A percentile compares a stretch with the other conserved stretches of the same genome.
Evolutionary conservation across 768 basidiomycete genomes (phyloP).

Genomic region (Calocybe indica): DNA sequence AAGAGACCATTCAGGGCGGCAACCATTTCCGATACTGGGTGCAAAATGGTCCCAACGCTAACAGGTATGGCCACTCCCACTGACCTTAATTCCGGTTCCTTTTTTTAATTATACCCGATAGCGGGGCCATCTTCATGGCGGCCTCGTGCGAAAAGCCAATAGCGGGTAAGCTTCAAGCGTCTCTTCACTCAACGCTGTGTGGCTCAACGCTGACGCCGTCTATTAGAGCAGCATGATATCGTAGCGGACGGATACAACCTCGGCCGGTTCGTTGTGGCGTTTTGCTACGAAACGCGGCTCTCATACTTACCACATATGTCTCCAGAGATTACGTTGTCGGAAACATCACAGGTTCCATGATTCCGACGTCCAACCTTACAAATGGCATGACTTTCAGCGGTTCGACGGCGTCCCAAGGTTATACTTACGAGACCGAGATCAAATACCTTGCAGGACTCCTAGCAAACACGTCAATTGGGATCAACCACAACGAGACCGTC

Average conservation of each 20-base stretch:
- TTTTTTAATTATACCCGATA: conserved; percentile 14
- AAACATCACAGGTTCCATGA: conserved; percentile 57
- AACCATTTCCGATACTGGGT: conserved; percentile 88
- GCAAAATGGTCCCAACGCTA: conserved; percentile 59
- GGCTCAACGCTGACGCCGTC: neutral
- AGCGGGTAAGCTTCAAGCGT: conserved; percentile 31
- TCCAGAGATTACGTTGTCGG: conserved; percentile 78
- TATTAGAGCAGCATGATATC: conserved; percentile 61
- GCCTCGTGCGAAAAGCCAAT: conserved; percentile 69
- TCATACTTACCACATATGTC: neutral
- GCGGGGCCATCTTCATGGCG: conserved; percentile 73
- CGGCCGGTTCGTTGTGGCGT: conserved; percentile 45
- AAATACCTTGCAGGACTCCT: conserved; percentile 66
- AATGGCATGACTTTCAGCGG: conserved; percentile 59
- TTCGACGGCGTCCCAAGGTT: conserved; percentile 55
- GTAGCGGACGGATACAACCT: conserved; percentile 75
- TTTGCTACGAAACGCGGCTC: neutral
- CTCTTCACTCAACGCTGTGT: neutral
- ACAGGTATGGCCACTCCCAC: conserved; percentile 39
- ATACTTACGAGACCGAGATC: conserved; percentile 68
- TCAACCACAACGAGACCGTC: conserved; percentile 64
- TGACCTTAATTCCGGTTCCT: neutral
- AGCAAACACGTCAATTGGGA: conserved; percentile 58
- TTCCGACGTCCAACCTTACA: conserved; percentile 45
- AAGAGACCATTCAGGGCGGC: conserved; percentile 82